A percentile compares a stretch with the other conserved stretches of the same genome.
These are phyloP conservation scores for Pythium folliculosum DNA, from an alignment of 352 stramenopile genomes.

Conservation along the genomic window DNA sequence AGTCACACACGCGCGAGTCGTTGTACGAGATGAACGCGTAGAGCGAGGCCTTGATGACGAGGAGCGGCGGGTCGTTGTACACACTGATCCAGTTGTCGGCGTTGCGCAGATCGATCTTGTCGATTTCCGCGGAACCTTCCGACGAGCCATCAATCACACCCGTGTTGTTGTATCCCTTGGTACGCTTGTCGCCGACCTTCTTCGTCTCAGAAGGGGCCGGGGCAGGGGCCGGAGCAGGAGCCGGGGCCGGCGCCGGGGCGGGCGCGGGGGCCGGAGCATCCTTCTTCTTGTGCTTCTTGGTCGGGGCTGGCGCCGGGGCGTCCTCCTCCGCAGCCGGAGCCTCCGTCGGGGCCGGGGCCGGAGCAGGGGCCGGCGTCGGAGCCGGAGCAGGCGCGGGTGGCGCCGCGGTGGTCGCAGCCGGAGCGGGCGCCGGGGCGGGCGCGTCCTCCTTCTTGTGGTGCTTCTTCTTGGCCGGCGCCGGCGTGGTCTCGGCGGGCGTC, in stretches of 20 bases:
- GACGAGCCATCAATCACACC: constrained; percentile 79
- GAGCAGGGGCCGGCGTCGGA: constrained; percentile 1
- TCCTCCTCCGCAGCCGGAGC: constrained; percentile 8
- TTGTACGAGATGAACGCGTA: constrained; percentile 89
- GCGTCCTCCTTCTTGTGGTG: constrained; percentile 14
- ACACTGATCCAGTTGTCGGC: constrained; percentile 77
- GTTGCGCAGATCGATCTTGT: constrained; percentile 83
- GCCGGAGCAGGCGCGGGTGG: constrained; percentile 11
- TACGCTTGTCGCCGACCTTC: constrained; percentile 56
- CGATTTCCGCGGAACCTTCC: constrained; percentile 77
- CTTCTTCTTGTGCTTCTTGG: constrained; percentile 26
- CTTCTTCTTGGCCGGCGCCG: constrained; percentile 21
- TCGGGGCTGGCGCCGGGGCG: constrained; percentile 10
- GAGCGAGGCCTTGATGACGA: constrained; percentile 83
- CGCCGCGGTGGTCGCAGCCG: constrained; percentile 8
- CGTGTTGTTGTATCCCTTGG: constrained; percentile 70
- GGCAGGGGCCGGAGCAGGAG: constrained; percentile 9
- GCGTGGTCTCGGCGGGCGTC: constrained; percentile 8
- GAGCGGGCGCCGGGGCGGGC: constrained; percentile 9
- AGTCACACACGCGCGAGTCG: constrained; percentile 75
- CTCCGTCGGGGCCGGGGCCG: neutral
- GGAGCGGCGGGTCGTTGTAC: constrained; percentile 75
- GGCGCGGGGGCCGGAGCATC: constrained; percentile 17
- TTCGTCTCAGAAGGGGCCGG: constrained; percentile 15
- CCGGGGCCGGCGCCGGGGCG: constrained; percentile 15